Percentiles rank a stretch among this genome's conserved stretches.
These are phyloP conservation scores for Sclerotinia sclerotiorum DNA, from an alignment of 2,329 filamentous ascomycete genomes.

Conservation along the genomic window DNA sequence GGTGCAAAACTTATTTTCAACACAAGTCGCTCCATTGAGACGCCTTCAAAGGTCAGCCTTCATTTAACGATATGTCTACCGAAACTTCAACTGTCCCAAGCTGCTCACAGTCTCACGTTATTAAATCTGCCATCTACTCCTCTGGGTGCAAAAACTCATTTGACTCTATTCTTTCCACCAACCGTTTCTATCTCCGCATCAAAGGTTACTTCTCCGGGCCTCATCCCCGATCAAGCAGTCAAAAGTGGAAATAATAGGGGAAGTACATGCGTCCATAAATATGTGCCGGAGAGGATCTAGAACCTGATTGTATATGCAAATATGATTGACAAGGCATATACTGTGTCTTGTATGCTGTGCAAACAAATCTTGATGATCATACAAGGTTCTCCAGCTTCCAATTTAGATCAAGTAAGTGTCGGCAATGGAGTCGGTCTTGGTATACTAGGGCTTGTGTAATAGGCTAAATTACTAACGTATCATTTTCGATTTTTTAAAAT, in stretches of 20 bases:
- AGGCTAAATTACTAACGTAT: slow-evolving; percentile 1
- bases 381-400: slow-evolving; percentile 6
- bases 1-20: not conserved
- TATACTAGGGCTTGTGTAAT: not conserved
- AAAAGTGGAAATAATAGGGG: not conserved
- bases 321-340: not conserved
- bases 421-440: not conserved
- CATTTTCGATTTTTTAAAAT: not conserved
- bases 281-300: not conserved
- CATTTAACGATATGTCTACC: not conserved
- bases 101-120: not conserved
- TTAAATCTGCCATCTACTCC: not conserved
- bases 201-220: not conserved
- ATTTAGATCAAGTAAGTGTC: not conserved
- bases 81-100: not conserved
- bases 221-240: not conserved
- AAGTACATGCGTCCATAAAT: not conserved
- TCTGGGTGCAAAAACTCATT: not conserved
- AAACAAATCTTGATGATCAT: slow-evolving; percentile 1
- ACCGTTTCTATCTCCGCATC: not conserved
- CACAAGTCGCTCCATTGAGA: not conserved
- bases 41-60: not conserved
- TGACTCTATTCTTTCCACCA: not conserved
- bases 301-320: slow-evolving; percentile 2
- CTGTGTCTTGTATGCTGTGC: not conserved